Base-by-base conservation (phyloP, 805 yeast genomes). In the Saturnispora galanensis region DNA sequence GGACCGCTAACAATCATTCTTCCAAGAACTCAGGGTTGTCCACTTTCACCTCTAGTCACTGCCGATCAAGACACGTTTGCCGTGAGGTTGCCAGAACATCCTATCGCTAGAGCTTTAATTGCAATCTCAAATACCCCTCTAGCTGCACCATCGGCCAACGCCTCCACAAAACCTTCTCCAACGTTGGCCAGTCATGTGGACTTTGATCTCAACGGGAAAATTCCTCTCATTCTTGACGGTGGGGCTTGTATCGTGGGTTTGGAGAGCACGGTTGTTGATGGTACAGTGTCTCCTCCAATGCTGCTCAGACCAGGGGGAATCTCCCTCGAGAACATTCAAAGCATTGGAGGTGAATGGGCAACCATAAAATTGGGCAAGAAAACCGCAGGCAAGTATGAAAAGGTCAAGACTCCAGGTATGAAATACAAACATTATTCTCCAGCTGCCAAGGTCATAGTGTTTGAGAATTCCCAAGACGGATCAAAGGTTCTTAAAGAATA, bases 61-160 rank as follows among this genome's bases (percentile, higher is more conserved):
- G 93, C 90, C 0, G 80, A 78, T 8, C 97, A 90, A 59, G 70
- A 78, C 13, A 93, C 98, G 0, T 85, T 89, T 59, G 98, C 97
- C 0, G 94, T 88, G 1, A 71, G 98, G 48, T 72, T 93, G 59
- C 98, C 98, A 2, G 66, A 74, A 4, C 83, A 90, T 61, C 86
- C 90, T 1, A 75, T 93, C 1, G 97, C 97, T 0, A 68, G 98
- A 49, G 95, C 97, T 0, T 66, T 93, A 38, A 88, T 93, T 44
- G 84, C 86, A 2, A 56, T 84, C 10, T 77, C 94, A 44, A 93
- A 88, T 52, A 74, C 84, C 2, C 97, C 98, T 1, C 64, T 93
- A 32, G 98, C 98, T 1, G 98, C 98, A 0, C 98, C 98, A 0
- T 86, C 96, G 1, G 98, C 98, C 2, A 93, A 93, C 62, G 90